Conservation (phyloP, 2,329 filamentous ascomycete genomes). For the Aspergillus sp. region DNA sequence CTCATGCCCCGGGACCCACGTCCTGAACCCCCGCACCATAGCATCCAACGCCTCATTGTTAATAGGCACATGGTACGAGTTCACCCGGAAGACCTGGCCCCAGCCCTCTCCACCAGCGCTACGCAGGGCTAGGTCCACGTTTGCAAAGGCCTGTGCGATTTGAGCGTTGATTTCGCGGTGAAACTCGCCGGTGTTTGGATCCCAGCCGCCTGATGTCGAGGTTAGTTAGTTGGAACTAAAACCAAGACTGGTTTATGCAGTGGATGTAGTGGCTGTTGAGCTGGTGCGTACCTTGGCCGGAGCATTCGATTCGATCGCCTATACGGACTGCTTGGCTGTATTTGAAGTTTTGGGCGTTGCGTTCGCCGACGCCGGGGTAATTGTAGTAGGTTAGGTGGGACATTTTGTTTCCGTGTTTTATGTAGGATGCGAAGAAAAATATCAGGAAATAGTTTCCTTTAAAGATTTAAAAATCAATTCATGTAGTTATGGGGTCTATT, state of each 20-base stretch:
- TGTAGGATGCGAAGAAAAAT: neutral
- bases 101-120: constrained; percentile 47
- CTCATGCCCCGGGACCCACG: constrained; percentile 47
- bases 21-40: constrained; percentile 44
- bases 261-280: no score
- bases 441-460: neutral
- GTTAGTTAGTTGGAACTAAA: no score
- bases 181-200: constrained; percentile 17
- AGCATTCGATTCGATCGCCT: constrained; percentile 42
- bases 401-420: constrained; percentile 14
- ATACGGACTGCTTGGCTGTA: constrained; percentile 47
- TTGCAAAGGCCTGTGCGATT: constrained; percentile 50
- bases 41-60: constrained; percentile 32
- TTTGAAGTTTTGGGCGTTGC: constrained; percentile 23
- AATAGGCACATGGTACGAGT: constrained; percentile 41
- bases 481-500: neutral
- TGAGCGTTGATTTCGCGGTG: constrained; percentile 37
- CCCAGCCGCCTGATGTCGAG: constrained; percentile 26
- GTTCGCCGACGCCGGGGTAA: constrained; percentile 35
- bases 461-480: neutral
- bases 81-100: constrained; percentile 46
- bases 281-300: neutral
- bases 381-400: constrained; percentile 34
- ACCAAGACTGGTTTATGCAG: no score
- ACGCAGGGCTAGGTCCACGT: constrained; percentile 48